These are phyloP conservation scores for Macroventuria anomochaeta DNA, from an alignment of 2,329 filamentous ascomycete genomes.

Conservation along the genomic window DNA sequence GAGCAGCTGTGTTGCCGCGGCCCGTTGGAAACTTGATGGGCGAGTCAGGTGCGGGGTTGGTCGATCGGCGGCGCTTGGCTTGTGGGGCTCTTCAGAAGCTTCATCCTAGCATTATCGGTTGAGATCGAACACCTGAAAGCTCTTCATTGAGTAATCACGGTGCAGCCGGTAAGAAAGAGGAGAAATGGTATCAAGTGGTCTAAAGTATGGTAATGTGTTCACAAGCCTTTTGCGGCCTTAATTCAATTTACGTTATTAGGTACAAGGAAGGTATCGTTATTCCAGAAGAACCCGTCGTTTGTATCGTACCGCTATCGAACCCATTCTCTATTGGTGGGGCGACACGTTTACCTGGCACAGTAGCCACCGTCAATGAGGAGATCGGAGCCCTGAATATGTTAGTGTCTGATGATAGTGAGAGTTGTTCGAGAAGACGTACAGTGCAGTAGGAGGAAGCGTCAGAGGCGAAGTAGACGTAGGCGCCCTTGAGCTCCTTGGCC, in stretches of 20 bases:
- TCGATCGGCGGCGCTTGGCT: constrained; percentile 7
- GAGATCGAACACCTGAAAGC: constrained; percentile 1
- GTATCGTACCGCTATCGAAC: constrained; percentile 17
- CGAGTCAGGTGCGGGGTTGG: constrained; percentile 16
- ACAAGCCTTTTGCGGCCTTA: constrained; percentile 13
- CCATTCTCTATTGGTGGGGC: constrained; percentile 20
- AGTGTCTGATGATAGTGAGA: constrained; percentile 32
- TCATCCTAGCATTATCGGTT: constrained; percentile 7
- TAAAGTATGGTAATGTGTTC: background rate
- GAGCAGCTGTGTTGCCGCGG: constrained; percentile 14
- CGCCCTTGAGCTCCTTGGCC: constrained; percentile 79
- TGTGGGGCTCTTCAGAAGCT: constrained; percentile 11
- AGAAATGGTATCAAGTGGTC: background rate
- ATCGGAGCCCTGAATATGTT: constrained; percentile 60
- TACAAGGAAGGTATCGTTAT: constrained; percentile 27
- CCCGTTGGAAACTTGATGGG: constrained; percentile 5
- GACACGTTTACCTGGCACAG: constrained; percentile 50
- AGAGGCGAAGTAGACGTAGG: constrained; percentile 80
- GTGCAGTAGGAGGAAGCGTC: constrained; percentile 86
- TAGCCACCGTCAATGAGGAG: constrained; percentile 80
- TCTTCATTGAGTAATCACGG: background rate
- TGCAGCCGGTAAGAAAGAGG: background rate
- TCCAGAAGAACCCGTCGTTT: constrained; percentile 19
- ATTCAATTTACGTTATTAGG: constrained; percentile 30
- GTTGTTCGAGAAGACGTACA: constrained; percentile 47